These are phyloP conservation scores for Aspergillus nidulans DNA, from an alignment of 495 filamentous ascomycete genomes.

Conservation along the genomic window DNA sequence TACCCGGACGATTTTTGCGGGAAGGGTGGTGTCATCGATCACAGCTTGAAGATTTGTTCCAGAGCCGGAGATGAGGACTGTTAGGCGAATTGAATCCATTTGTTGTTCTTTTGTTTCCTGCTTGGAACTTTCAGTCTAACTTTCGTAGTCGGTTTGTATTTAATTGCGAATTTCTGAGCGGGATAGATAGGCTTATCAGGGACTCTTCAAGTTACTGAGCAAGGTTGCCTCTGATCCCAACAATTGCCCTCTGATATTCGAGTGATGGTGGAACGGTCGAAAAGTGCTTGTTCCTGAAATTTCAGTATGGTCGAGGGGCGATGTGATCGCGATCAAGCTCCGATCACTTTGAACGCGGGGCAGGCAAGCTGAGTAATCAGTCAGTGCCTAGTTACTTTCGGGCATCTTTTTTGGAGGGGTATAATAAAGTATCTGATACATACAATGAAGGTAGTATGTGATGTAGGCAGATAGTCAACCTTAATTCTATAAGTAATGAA, in stretches of 20 bases:
- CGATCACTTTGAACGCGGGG: not conserved
- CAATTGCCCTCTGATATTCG: not conserved
- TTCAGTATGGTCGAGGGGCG: not conserved
- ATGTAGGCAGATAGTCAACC: not conserved
- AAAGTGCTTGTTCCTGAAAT: not conserved
- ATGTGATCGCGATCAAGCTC: not conserved
- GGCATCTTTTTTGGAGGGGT: too few species aligned
- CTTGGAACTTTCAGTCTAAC: not conserved
- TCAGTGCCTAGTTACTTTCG: too few species aligned
- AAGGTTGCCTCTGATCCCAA: not conserved
- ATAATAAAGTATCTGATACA: too few species aligned
- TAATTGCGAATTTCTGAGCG: not conserved
- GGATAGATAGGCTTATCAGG: not conserved
- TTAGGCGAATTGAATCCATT: constrained; percentile 44
- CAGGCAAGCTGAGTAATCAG: not conserved
- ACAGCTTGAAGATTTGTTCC: constrained; percentile 90
- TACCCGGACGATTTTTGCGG: constrained; percentile 67
- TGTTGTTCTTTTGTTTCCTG: constrained; percentile 2
- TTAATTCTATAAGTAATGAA: not conserved
- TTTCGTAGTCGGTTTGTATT: not conserved
- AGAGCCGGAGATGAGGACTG: constrained; percentile 71
- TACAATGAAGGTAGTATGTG: too few species aligned
- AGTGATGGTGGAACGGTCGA: not conserved
- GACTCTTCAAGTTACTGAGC: not conserved
- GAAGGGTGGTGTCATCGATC: constrained; percentile 67